These are phyloP conservation scores for Hortaea werneckii DNA, from an alignment of 2,329 filamentous ascomycete genomes.

Conservation along the genomic window DNA sequence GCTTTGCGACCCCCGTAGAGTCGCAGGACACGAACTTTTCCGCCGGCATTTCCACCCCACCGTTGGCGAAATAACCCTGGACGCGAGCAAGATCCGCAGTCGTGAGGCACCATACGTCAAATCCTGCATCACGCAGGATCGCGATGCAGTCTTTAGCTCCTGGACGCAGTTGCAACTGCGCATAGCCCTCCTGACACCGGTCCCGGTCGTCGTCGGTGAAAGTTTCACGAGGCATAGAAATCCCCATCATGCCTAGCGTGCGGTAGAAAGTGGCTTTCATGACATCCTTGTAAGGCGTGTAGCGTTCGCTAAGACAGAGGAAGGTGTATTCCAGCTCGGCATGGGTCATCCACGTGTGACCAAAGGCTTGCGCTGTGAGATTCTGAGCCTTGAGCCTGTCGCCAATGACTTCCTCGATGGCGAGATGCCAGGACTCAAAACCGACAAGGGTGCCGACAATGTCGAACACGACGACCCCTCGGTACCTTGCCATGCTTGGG, in stretches of 20 bases:
- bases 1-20: conserved; percentile 39
- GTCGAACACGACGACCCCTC: conserved; percentile 22
- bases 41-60: conserved; percentile 39
- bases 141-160: conserved; percentile 35
- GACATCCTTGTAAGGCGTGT: conserved; percentile 34
- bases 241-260: conserved; percentile 35
- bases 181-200: conserved; percentile 32
- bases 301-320: conserved; percentile 35
- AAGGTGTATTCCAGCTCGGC: conserved; percentile 43
- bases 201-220: conserved; percentile 35
- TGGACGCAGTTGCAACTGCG: conserved; percentile 22
- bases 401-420: conserved; percentile 35
- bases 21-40: conserved; percentile 47
- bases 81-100: conserved; percentile 43
- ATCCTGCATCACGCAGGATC: conserved; percentile 36
- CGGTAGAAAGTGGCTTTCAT: conserved; percentile 41
- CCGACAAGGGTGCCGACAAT: conserved; percentile 44
- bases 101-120: conserved; percentile 46
- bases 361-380: conserved; percentile 35
- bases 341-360: conserved; percentile 38
- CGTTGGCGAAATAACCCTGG: conserved; percentile 42
- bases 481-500: too few species aligned
- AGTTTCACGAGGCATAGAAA: conserved; percentile 33
- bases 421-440: conserved; percentile 35
- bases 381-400: conserved; percentile 28